Percentiles rank a stretch among this genome's conserved stretches.
phyloP scores from a whole-genome alignment of 495 filamentous ascomycete genomes.

The Terfezia claveryi region DNA sequence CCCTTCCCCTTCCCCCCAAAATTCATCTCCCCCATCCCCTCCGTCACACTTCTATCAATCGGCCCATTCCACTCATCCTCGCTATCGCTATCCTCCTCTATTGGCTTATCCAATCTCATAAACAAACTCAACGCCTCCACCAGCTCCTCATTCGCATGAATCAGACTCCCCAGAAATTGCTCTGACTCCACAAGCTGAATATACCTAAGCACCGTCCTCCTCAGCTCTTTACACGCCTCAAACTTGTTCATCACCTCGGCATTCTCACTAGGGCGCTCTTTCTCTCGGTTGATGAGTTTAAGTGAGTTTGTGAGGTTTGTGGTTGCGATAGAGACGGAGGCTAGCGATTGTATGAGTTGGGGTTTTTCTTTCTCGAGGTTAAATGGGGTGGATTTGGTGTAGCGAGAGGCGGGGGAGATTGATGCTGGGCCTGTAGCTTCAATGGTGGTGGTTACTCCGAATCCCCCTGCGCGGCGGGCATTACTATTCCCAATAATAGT shows the following conservation, averaged over 20 bases:
- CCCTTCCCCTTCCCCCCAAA: conserved; percentile 17
- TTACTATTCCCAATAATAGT: conserved; percentile 12
- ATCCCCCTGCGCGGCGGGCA: conserved; percentile 14
- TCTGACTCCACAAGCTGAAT: conserved; percentile 70
- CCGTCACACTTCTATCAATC: conserved; percentile 27
- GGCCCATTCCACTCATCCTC: conserved; percentile 44
- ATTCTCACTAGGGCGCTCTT: conserved; percentile 70
- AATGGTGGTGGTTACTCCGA: conserved; percentile 27
- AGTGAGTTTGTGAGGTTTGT: conserved; percentile 81
- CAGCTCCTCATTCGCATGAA: conserved; percentile 67
- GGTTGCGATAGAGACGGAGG: conserved; percentile 64
- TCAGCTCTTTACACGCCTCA: conserved; percentile 63
- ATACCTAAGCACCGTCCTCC: conserved; percentile 69
- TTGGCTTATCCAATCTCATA: conserved; percentile 82
- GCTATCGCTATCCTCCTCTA: conserved; percentile 91
- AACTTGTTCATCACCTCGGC: conserved; percentile 51
- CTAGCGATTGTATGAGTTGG: conserved; percentile 58
- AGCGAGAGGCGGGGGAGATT: conserved; percentile 9
- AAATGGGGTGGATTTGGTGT: conserved; percentile 33
- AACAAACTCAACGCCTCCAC: conserved; percentile 85
- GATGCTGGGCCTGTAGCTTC: conserved; percentile 23
- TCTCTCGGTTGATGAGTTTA: conserved; percentile 77
- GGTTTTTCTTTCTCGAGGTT: conserved; percentile 75
- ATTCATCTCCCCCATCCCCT: conserved; percentile 22
- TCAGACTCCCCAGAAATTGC: conserved; percentile 55